Base-by-base conservation (phyloP, 768 basidiomycete genomes). In the Cystofilobasidium capitatum region DNA sequence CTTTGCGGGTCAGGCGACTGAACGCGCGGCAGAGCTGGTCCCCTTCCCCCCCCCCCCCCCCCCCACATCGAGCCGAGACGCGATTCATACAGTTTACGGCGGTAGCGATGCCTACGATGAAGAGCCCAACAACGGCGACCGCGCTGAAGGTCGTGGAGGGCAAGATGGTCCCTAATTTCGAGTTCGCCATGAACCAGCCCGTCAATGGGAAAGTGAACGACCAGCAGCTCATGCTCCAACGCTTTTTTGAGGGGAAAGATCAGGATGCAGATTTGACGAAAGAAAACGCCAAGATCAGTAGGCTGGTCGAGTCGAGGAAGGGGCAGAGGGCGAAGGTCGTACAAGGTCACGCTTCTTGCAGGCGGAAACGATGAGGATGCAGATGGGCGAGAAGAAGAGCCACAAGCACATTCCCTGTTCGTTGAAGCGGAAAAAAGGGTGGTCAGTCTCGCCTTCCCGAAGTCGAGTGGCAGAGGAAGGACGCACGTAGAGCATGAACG, bases 401-500 rank as follows among this genome's bases (percentile, higher is more conserved):
- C 49, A 51, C 9, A 51, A 29, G 26, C 24, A 24, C 49, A 51
- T 51, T 5, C 49, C 49, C 49, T 51, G 24, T 12, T 9, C 7
- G 13, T 49, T 8, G 45, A 8, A 49, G 45, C 22, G 45, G 6
- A 12, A 13, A 22, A 16, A 22, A n/a, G 24, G 45, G 17, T 16
- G 45, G 22, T 7, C 17, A 29, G n/a, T 51, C 20, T n/a, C n/a
- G n/a, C n/a, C n/a, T n/a, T n/a, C n/a, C n/a, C n/a, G 49, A 51
- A 17, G 7, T 4, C 14, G 12, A 58, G 24, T 49, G 57, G 37
- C 10, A 54, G 35, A 31, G 39, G 55, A 17, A 57, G 63, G 35
- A 58, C 65, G 45, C n/a, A 57, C 65, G 45, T 59, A n/a, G 57
- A 66, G 35, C 16, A 58, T 42, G 16, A 66, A 35, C 35, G 42